phyloP scores from a whole-genome alignment of 176 grass and related monocot species.

The Dendrocalamus sinicus region DNA sequence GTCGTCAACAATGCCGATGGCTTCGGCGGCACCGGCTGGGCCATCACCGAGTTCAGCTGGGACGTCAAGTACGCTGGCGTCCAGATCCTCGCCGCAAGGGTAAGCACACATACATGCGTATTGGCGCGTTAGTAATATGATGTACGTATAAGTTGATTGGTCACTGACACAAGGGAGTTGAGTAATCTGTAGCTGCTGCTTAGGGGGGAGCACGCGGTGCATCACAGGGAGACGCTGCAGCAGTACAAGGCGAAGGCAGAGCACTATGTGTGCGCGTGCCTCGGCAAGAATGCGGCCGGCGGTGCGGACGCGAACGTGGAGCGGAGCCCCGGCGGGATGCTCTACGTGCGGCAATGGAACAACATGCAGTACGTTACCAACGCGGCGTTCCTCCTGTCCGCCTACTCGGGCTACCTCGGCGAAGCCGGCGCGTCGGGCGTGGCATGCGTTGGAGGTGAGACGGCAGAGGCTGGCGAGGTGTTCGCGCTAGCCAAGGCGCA shows the following conservation, averaged over 20 bases:
- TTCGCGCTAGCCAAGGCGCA: slow-evolving; percentile 49
- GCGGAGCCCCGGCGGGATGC: slow-evolving; percentile 66
- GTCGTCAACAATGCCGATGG: slow-evolving; percentile 57
- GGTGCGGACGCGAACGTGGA: slow-evolving; percentile 45
- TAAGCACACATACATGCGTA: not conserved
- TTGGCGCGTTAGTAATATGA: not conserved
- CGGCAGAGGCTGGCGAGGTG: slow-evolving; percentile 34
- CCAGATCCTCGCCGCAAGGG: slow-evolving; percentile 66
- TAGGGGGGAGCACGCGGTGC: slow-evolving; percentile 29
- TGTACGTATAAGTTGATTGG: not conserved
- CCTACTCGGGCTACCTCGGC: slow-evolving; percentile 60
- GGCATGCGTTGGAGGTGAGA: slow-evolving; percentile 17
- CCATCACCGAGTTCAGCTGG: slow-evolving; percentile 90
- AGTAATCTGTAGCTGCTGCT: slow-evolving; percentile 43
- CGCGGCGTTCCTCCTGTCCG: slow-evolving; percentile 66
- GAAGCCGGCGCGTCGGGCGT: not conserved
- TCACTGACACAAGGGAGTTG: not conserved
- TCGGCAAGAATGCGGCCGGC: slow-evolving; percentile 44
- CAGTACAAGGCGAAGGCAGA: slow-evolving; percentile 63
- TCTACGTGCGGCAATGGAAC: slow-evolving; percentile 75
- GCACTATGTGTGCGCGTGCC: slow-evolving; percentile 64
- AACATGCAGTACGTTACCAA: slow-evolving; percentile 85
- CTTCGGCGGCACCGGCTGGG: slow-evolving; percentile 76
- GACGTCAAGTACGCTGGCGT: slow-evolving; percentile 85
- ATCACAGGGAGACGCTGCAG: slow-evolving; percentile 50